A percentile compares a stretch with the other conserved stretches of the same genome.
These are phyloP conservation scores for Aspergillus niger DNA, from an alignment of 2,329 filamentous ascomycete species.

Conservation along the genomic window DNA sequence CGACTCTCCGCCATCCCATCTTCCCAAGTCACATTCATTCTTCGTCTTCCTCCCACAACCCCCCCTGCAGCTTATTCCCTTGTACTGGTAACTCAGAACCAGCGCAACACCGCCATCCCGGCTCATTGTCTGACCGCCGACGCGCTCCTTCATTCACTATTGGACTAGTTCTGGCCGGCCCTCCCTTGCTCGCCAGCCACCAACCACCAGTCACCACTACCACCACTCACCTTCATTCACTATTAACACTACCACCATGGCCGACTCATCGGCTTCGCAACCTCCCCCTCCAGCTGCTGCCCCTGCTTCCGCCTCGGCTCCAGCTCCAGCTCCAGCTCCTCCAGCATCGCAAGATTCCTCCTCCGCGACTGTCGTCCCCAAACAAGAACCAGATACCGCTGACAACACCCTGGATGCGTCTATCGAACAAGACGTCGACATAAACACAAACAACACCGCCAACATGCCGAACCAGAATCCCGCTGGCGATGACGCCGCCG, in stretches of 20 bases:
- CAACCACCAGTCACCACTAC: conserved; percentile 11
- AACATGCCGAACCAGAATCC: conserved; percentile 21
- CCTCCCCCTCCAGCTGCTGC: conserved; percentile 16
- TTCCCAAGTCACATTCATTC: background rate
- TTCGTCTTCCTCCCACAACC: background rate
- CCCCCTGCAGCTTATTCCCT: background rate
- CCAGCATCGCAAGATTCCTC: conserved; percentile 25
- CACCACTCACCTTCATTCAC: background rate
- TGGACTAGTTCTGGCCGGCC: background rate
- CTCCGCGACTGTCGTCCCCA: conserved; percentile 22
- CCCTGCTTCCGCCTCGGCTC: conserved; percentile 21
- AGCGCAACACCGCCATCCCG: background rate
- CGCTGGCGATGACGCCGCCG: conserved; percentile 19
- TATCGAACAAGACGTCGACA: conserved; percentile 42
- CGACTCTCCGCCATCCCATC: background rate
- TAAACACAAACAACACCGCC: conserved; percentile 30
- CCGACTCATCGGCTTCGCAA: conserved; percentile 35
- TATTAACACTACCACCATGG: conserved; percentile 30
- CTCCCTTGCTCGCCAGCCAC: conserved; percentile 22
- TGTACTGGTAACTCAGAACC: background rate
- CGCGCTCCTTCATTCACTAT: background rate
- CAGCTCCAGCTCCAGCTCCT: conserved; percentile 27
- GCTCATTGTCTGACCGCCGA: conserved; percentile 1
- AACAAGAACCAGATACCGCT: conserved; percentile 28
- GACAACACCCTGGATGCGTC: conserved; percentile 34